Conservation (phyloP, 495 filamentous ascomycete species). For the Pseudotulostoma volvatum region DNA sequence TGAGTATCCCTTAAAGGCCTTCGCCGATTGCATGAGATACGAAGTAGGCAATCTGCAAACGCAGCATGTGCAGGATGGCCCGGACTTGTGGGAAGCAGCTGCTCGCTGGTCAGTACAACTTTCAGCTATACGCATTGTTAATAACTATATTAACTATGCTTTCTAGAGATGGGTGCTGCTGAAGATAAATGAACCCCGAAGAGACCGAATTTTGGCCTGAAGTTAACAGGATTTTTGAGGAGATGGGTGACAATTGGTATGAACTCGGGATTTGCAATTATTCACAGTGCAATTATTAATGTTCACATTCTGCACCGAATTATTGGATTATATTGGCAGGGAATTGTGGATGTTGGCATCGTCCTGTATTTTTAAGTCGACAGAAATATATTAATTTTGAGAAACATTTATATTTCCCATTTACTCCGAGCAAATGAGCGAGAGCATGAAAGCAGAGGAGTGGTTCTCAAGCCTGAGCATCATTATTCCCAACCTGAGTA, state of each 20-base stretch:
- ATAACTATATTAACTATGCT: not conserved
- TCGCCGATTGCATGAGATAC: not conserved
- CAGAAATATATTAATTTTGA: constrained; percentile 1
- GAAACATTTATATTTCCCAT: not conserved
- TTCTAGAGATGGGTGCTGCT: not conserved
- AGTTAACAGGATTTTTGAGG: not conserved
- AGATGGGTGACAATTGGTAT: not conserved
- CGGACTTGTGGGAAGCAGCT: not conserved
- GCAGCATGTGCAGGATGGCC: not conserved
- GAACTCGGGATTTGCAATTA: not conserved
- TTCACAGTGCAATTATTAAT: not conserved
- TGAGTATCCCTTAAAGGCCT: not conserved
- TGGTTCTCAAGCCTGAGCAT: not conserved
- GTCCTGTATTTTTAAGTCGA: not conserved
- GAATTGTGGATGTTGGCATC: not conserved
- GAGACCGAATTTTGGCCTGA: not conserved
- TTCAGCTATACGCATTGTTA: not conserved
- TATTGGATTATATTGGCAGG: not conserved
- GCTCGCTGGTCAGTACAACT: not conserved
- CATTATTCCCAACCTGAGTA: not conserved
- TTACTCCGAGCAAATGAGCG: not conserved
- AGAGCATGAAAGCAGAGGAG: too few species aligned
- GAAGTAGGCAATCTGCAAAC: not conserved
- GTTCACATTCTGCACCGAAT: too few species aligned
- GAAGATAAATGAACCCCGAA: not conserved